Evolutionary conservation across 257 asterid species (phyloP), one percentile per base, ranked within the genome.

Genomic region (Dorcoceras hygrometricum): DNA sequence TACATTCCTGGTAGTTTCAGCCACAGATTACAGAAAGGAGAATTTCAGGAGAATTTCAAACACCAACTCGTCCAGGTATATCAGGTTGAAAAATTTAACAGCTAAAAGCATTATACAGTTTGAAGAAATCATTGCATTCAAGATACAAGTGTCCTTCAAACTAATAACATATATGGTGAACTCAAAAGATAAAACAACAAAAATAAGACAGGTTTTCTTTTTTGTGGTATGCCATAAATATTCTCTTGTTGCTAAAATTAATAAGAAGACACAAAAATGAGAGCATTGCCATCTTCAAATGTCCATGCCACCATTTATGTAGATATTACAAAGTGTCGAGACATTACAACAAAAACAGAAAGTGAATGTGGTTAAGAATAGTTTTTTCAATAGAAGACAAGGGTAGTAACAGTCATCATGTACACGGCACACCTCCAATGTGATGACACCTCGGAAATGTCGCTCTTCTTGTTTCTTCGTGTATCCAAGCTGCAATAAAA

Each of bases 381-480:
- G n/a, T n/a, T n/a, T n/a, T n/a, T n/a, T n/a, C n/a, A n/a, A n/a
- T n/a, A n/a, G n/a, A n/a, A n/a, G n/a, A 29, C 1, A 29, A 29
- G 34, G 34, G 10, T 29, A 29, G 34, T 9, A 29, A 29, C 8
- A 29, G 34, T 29, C 34, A 29, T 53, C 4, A 62, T 39, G 43
- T 62, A 58, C 23, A 26, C 39, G 25, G 65, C 39, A 65, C 77
- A 88, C 98, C 99, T 93, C 99, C 81, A 93, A 83, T 53, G 87
- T 88, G 63, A 93, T 82, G 62, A 88, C 97, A 67, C 99, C 99
- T 71, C 95, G 99, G 69, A 90, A 93, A 79, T 86, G 95, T 2
- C 87, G 82, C 76, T 93, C 99, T 79, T 93, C 99, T 82, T 88
- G 97, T 62, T 88, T 90, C 78, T 93, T 90, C 46, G 99, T 93